Evolutionary conservation across 78 protist genomes (phyloP), one percentile per base, ranked within the genome.

Genomic region (Dictyostelium intermedium): DNA sequence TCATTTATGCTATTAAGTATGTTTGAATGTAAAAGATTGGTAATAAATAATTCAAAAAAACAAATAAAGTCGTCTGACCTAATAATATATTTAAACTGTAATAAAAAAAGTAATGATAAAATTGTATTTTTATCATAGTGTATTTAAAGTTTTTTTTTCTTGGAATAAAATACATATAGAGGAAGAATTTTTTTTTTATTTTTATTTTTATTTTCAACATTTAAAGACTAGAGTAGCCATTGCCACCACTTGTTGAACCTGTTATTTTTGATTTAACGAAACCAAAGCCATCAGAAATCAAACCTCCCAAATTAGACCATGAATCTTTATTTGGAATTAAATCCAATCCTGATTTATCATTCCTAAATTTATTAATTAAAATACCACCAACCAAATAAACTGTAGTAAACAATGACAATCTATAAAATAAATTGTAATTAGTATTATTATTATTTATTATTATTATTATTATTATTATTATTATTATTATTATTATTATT

Each of bases 321-420:
- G 83, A 78, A 23, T 45, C 72, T 20, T 32, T 66, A 35, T 89
- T 89, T 66, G 94, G 94, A 45, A 89, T 63, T 27, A 89, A 25
- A 80, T 78, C 69, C 1, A 45, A 47, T 5, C 92, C 92, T 53
- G 70, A 56, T 34, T 61, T 9, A 5, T 89, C 23, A 35, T 47
- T 18, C 56, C 39, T 27, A 70, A 89, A 72, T 43, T 80, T 79
- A 45, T 89, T 89, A n/a, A 89, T 35, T 11, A 89, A 27, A 32
- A 34, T 6, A 37, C 94, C 94, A 69, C 66, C 41, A 5, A 89
- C 32, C 3, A 89, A 18, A 89, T 89, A 89, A 20, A 47, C 41
- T 11, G 73, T 27, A 61, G 41, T 1, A 11, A 8, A 6, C 4
- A 45, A 78, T 2, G 70, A 2, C 25, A 89, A 70, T 39, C 94